Conservation (phyloP, 495 filamentous ascomycete species). For the Tuber melanosporum region DNA sequence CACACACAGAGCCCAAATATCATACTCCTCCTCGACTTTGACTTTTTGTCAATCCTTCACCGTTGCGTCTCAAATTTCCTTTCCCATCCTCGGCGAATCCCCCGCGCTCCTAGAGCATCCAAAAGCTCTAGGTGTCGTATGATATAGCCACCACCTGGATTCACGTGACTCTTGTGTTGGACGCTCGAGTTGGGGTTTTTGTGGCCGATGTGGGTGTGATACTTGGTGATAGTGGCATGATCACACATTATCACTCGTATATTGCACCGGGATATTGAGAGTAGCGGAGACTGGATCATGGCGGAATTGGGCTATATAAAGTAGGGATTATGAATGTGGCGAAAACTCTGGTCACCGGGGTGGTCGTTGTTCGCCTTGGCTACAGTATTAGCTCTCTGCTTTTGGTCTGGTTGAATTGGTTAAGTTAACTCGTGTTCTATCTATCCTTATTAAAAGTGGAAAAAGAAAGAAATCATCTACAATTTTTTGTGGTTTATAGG, state of each 20-base stretch:
- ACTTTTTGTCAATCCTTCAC: background rate
- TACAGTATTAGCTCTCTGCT: background rate
- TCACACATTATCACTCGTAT: background rate
- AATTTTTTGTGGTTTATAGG: constrained; percentile 4
- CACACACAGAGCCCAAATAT: background rate
- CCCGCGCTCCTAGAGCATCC: background rate
- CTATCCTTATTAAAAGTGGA: background rate
- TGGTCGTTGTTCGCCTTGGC: background rate
- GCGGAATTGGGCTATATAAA: background rate
- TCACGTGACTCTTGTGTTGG: background rate
- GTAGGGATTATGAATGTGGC: background rate
- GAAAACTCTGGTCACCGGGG: background rate
- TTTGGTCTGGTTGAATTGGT: background rate
- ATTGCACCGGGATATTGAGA: background rate
- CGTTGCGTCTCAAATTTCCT: background rate
- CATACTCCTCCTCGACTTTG: background rate
- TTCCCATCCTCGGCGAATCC: background rate
- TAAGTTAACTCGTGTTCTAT: constrained; percentile 1
- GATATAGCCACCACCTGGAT: background rate
- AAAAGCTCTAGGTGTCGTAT: background rate
- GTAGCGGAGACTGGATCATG: background rate
- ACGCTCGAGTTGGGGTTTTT: background rate
- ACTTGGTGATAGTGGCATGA: background rate
- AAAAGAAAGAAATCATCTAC: constrained; percentile 1
- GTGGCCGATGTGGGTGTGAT: background rate